Evolutionary conservation across 805 yeast species (phyloP), one percentile per base, ranked within the genome.

Genomic region (Wickerhamomyces ciferrii): DNA sequence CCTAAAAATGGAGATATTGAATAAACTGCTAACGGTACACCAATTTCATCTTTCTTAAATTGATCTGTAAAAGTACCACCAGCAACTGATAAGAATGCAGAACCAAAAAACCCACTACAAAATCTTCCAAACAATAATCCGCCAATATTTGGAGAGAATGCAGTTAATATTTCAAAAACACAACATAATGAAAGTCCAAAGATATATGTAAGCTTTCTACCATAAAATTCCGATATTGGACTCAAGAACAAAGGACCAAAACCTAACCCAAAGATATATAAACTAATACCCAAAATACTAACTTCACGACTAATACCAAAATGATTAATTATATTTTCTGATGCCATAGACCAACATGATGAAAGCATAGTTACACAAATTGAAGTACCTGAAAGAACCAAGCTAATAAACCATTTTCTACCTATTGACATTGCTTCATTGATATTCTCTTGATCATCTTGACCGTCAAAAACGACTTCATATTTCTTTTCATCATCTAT

Each of bases 41-140:
- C 87, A 45, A 89, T 78, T 38, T 79, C 75, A 45, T 71, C 64
- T 48, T 80, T 79, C 18, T 68, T 68, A 69, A 81, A 87, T 47
- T 86, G 70, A 62, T 87, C 96, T 11, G 88, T 81, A 40, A 87
- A 68, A 1, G 86, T 74, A 19, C 94, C 95, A 32, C 91, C 90
- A 10, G 89, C 88, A 29, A 85, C 83, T 50, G 84, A 79, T 53
- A 87, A 68, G 37, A 89, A 85, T 2, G 87, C 83, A 43, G 88
- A 81, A 4, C 90, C 90, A 53, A 83, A 83, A 40, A 85, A 72
- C 1, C 94, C 94, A 13, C 82, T 79, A 49, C 83, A 64, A 52
- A 84, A 78, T 51, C 94, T 75, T 43, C 83, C 77, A 41, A 84
- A 76, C 47, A 84, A 62, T 47, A 87, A 66, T 31, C 84, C 87